Conservation (phyloP, 1,139 yeast species). For the Candida albicans region DNA sequence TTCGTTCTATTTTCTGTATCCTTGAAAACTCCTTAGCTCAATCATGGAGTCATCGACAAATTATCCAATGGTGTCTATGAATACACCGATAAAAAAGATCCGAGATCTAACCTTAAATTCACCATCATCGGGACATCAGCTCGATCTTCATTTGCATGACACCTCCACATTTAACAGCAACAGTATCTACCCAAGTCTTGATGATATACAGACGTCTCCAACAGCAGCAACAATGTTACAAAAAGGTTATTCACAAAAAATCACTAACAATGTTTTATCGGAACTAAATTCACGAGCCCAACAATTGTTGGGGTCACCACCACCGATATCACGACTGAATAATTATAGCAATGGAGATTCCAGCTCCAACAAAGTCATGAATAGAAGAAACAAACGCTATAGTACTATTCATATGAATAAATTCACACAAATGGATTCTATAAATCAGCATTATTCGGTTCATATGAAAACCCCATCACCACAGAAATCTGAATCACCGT, state of each 20-base stretch:
- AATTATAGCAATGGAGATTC: conserved; percentile 6
- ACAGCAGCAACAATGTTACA: conserved; percentile 29
- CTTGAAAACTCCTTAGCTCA: neutral
- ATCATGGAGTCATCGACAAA: conserved; percentile 2
- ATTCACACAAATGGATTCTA: conserved; percentile 44
- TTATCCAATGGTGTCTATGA: conserved; percentile 19
- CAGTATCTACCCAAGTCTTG: conserved; percentile 21
- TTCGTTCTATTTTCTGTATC: no score
- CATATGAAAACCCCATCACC: conserved; percentile 14
- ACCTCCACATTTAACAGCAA: neutral
- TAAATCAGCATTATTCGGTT: conserved; percentile 41
- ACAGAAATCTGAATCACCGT: conserved; percentile 6
- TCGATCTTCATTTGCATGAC: no score
- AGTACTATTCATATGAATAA: conserved; percentile 35
- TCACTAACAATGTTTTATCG: conserved; percentile 41
- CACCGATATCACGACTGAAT: conserved; percentile 1
- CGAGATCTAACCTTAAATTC: conserved; percentile 34
- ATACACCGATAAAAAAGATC: conserved; percentile 45
- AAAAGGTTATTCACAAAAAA: conserved; percentile 42
- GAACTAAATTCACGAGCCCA: conserved; percentile 40
- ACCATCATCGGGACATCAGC: conserved; percentile 19
- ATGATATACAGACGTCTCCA: conserved; percentile 12
- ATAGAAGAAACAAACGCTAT: conserved; percentile 28
- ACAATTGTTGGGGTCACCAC: conserved; percentile 17
- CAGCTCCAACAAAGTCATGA: conserved; percentile 5